Percentiles rank a stretch among this genome's conserved stretches.
phyloP scores from a whole-genome alignment of 2,329 filamentous ascomycete genomes.

The Botryotinia convoluta region DNA sequence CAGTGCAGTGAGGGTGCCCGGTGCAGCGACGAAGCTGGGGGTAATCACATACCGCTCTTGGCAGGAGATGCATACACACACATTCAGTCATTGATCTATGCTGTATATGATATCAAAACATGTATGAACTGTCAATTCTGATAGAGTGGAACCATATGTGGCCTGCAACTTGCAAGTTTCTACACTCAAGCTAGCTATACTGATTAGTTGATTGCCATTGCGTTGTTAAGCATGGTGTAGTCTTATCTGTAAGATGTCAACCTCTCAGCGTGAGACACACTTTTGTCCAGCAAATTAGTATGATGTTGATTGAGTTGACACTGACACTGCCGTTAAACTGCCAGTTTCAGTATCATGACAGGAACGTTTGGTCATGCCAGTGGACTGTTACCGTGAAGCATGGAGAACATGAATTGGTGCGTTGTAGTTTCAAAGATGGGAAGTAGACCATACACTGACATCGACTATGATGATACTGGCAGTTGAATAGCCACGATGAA shows the following conservation, averaged over 20 bases:
- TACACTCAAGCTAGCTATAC: neutral
- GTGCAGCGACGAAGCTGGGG: constrained; percentile 4
- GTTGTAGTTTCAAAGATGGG: neutral
- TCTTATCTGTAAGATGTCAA: neutral
- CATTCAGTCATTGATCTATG: neutral
- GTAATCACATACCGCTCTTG: neutral
- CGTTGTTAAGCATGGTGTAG: neutral
- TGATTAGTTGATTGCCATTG: neutral
- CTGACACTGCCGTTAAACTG: neutral
- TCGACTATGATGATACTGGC: neutral
- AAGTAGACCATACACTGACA: neutral
- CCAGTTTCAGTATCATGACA: neutral
- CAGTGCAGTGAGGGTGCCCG: neutral
- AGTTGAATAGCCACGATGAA: neutral
- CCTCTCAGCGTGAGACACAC: constrained; percentile 11
- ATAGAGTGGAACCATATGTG: neutral
- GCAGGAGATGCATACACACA: neutral
- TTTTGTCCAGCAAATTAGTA: neutral
- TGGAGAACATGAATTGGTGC: constrained; percentile 2
- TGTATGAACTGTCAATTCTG: constrained; percentile 9
- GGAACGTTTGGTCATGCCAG: constrained; percentile 2
- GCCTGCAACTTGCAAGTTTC: neutral
- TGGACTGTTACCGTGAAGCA: neutral
- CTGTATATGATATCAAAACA: neutral
- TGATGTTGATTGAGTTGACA: neutral